Evolutionary conservation across 139 green algal species (phyloP), one percentile per base, ranked within the genome.

Genomic region (Coelastrella sp.): DNA sequence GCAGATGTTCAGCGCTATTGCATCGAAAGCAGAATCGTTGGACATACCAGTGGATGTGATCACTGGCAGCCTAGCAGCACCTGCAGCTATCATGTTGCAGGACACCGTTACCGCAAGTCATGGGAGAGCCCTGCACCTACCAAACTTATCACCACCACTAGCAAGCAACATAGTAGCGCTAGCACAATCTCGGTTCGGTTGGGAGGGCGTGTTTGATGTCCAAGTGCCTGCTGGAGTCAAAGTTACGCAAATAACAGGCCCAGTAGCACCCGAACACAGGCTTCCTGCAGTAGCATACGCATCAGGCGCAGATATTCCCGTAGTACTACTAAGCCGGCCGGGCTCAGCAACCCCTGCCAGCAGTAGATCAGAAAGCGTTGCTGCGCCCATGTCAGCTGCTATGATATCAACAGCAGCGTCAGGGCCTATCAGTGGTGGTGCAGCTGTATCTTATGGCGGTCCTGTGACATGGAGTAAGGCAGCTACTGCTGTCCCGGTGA

Each of bases 121-220:
- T 25, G 79, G 79, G 17, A 32, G 32, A 30, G 19, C 77, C 17
- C 63, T 77, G 25, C 63, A 85, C 45, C 79, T 77, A 23, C 63
- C 79, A 19, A 5, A 53, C 2, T 23, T 85, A 8, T 30, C 23
- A 45, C 60, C 63, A 5, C 79, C 79, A 21, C 79, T 85, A 19
- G 79, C 79, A 9, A 51, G 30, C 32, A 85, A 85, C 79, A 50
- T 85, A 27, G 63, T 32, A 35, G 79, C 79, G 13, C n/a, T 77
- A 19, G 60, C 62, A 7, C 60, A 74, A 63, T 48, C 40, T 13
- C 51, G 79, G n/a, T 74, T 85, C 38, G 79, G 79, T 40, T 85
- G 62, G 62, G 79, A 85, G 19, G 79, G 60, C 5, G 63, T 85
- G 19, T 8, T 85, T 2, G 79, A 85, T 41, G 25, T 85, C n/a